Base-by-base conservation (phyloP, 2,329 filamentous ascomycete genomes). In the Volutella citrinella region DNA sequence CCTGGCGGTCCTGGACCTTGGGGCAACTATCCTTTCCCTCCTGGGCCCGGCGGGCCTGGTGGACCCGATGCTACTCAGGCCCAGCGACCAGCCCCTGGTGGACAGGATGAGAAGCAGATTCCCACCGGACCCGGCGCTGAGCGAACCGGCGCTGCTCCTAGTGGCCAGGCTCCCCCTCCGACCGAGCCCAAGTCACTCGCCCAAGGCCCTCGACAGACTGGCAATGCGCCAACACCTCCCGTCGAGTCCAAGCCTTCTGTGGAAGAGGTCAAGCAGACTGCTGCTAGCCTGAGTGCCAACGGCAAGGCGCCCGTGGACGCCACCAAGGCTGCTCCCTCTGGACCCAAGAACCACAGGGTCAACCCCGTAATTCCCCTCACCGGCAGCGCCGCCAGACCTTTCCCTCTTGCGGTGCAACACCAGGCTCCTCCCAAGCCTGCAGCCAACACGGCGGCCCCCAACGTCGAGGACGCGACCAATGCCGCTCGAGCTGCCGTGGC, bases 401-500 rank as follows among this genome's bases (percentile, higher is more conserved):
- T 64, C 43, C 49, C 59, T 23, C 48, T 62, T 18, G 53, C 61
- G 26, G 52, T 51, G 19, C 45, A 46, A 12, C 43, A 51, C 16
- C 50, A 57, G 6, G 54, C 66, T 4, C 51, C 57, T 9, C 54
- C 63, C 3, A 68, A 70, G 40, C 46, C 57, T 8, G 49, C 59
- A 5, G 52, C 49, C n/a, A 35, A 60, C 27, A 57, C 72, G 15
- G 53, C 53, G 2, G 57, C 59, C 1, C 51, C 41, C 57, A 53
- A 64, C 27, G 65, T 82, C 9, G 72, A 77, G 43, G 82, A 84
- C 61, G 83, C 84, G 3, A 89, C 85, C 0, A 78, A 83, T 55
- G 79, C 82, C 23, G 85, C 85, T 2, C 82, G 80, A 49, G 84
- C 83, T 19, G 85, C 85, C 8, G 85, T 88, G n/a, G 84, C 84